Evolutionary conservation across 1,139 yeast genomes (phyloP).

Genomic region (Yamadazyma diospyri): DNA sequence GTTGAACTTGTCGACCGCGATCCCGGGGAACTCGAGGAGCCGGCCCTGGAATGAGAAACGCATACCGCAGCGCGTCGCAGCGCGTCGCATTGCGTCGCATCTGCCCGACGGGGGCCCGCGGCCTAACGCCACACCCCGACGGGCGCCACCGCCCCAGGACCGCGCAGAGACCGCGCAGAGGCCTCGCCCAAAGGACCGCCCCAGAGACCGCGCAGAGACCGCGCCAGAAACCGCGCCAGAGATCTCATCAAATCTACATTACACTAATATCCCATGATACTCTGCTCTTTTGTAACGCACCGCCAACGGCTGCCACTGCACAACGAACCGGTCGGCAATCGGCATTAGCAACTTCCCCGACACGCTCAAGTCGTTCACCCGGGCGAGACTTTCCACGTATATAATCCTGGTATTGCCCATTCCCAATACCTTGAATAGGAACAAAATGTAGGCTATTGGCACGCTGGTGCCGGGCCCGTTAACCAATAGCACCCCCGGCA

Average conservation of each 20-base stretch:
- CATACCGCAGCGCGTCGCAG: not conserved
- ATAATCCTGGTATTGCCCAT: constrained; percentile 55
- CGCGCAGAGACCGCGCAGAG: too few relatives aligned
- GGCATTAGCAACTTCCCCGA: constrained; percentile 72
- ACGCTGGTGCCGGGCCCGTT: constrained; percentile 97
- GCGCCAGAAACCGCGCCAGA: too few relatives aligned
- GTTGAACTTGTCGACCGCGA: constrained; percentile 45
- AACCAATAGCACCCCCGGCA: constrained; percentile 57
- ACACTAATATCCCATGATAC: constrained; percentile 74
- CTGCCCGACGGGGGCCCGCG: too few relatives aligned
- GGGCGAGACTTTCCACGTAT: constrained; percentile 84
- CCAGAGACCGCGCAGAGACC: too few relatives aligned
- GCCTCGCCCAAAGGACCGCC: too few relatives aligned
- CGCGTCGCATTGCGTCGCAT: too few relatives aligned
- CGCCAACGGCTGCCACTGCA: constrained; percentile 81
- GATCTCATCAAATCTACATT: too few relatives aligned
- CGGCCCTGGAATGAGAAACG: constrained; percentile 21
- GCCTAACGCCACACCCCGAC: too few relatives aligned
- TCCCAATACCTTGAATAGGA: constrained; percentile 53
- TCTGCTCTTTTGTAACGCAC: constrained; percentile 59
- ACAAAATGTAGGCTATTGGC: constrained; percentile 63
- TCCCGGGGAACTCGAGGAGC: constrained; percentile 32
- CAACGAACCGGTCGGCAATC: constrained; percentile 71
- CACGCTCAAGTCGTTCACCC: constrained; percentile 72
- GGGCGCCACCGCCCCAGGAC: too few relatives aligned